A percentile compares a stretch with the other conserved stretches of the same genome.
These are phyloP conservation scores for Salix viminalis DNA, from an alignment of 345 rosid genomes.

Conservation along the genomic window DNA sequence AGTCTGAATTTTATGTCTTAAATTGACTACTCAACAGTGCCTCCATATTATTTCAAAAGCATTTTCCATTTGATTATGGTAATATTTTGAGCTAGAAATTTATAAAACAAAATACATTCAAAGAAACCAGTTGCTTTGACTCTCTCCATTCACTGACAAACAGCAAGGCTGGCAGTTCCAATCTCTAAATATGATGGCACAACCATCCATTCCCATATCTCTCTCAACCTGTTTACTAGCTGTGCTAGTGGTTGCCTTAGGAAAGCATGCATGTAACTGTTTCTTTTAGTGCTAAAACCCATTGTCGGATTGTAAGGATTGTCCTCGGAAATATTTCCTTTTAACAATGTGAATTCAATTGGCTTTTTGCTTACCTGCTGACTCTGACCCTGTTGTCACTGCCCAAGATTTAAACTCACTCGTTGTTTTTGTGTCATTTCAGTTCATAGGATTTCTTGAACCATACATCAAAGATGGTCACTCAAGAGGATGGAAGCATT, in stretches of 20 bases:
- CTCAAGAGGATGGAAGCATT: constrained; percentile 67
- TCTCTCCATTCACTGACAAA: not conserved
- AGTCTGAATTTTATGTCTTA: not conserved
- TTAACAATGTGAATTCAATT: not conserved
- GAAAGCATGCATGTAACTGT: not conserved
- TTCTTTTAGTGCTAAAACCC: not conserved
- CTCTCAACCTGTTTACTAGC: not conserved
- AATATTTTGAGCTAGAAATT: not conserved
- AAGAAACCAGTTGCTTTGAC: not conserved
- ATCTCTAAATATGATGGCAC: not conserved
- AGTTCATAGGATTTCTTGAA: constrained; percentile 88
- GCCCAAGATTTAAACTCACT: not conserved
- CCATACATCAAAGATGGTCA: constrained; percentile 71
- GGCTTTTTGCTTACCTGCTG: not conserved
- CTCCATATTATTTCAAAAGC: not conserved
- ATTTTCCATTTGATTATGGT: not conserved
- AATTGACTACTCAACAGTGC: not conserved
- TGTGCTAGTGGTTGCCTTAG: not conserved
- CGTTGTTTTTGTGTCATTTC: constrained; percentile 21
- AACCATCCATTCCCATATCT: not conserved
- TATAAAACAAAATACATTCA: not conserved
- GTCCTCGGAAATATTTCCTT: not conserved
- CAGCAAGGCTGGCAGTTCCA: not conserved
- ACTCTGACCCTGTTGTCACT: not conserved
- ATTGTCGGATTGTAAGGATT: not conserved